These are phyloP conservation scores for Coemansia aciculifera DNA, from an alignment of 192 early-diverging fungal genomes.

Conservation along the genomic window DNA sequence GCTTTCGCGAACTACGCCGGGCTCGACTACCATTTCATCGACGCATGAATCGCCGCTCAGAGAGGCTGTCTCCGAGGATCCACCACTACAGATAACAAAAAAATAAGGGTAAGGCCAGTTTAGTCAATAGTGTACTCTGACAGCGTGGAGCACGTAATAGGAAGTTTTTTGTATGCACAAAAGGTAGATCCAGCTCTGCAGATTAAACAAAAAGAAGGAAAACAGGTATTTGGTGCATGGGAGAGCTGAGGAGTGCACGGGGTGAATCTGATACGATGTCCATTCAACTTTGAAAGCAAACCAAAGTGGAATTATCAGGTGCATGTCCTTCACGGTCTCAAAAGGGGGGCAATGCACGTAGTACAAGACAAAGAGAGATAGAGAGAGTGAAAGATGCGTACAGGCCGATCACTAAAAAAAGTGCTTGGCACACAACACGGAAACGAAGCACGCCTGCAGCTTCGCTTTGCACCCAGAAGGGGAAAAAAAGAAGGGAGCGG, in stretches of 20 bases:
- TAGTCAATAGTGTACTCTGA: conserved; percentile 2
- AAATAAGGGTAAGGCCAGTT: too few species aligned
- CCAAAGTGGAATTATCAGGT: neutral
- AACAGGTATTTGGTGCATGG: neutral
- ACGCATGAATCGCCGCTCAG: conserved; percentile 55
- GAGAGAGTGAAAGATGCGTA: neutral
- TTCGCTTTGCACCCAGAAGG: neutral
- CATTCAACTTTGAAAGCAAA: neutral
- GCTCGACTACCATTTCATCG: conserved; percentile 24
- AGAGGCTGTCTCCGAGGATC: conserved; percentile 45
- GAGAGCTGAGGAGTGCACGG: conserved; percentile 1
- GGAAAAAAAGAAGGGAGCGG: neutral
- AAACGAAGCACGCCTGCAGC: neutral
- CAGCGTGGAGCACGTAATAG: neutral
- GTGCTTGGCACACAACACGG: neutral
- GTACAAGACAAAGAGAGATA: neutral
- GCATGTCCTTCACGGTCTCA: conserved; percentile 1
- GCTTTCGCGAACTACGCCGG: conserved; percentile 44
- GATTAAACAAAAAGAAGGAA: neutral
- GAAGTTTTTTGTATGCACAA: neutral
- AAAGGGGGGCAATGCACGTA: conserved; percentile 3
- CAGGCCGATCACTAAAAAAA: conserved; percentile 1
- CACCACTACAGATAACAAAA: conserved; percentile 31
- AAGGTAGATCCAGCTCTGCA: neutral
- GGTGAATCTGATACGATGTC: neutral